These are phyloP conservation scores for Tulasnella sp. DNA, from an alignment of 768 basidiomycete species.

Conservation along the genomic window DNA sequence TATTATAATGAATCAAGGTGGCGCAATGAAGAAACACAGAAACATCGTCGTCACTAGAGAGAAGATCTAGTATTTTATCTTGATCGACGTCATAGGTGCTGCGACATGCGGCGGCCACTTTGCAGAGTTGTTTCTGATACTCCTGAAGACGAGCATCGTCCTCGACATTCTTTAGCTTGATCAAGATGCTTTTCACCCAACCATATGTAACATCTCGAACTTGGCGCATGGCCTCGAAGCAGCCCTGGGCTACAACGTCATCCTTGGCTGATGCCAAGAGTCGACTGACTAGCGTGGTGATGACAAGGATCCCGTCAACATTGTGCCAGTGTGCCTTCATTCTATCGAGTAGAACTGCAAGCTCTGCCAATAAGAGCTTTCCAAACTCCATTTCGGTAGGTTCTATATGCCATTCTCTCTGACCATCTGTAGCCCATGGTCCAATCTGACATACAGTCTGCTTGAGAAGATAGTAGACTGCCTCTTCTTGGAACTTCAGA, in stretches of 20 bases:
- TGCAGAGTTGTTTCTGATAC: no score
- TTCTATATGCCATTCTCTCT: no score
- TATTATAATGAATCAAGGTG: not conserved
- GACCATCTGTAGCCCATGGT: no score
- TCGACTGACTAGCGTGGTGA: not conserved
- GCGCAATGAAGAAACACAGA: conserved; percentile 5
- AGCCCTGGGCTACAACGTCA: not conserved
- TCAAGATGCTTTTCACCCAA: conserved; percentile 25
- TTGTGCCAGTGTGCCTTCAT: conserved; percentile 1
- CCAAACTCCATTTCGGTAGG: no score
- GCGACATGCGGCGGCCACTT: conserved; percentile 1
- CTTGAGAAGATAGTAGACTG: conserved; percentile 32
- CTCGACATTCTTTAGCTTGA: conserved; percentile 26
- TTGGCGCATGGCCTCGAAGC: conserved; percentile 18
- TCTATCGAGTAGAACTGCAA: no score
- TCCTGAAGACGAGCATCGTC: no score
- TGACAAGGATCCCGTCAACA: not conserved
- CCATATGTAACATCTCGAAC: conserved; percentile 32
- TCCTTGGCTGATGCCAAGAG: not conserved
- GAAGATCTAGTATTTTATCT: not conserved
- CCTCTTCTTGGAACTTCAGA: conserved; percentile 30
- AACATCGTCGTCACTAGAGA: not conserved
- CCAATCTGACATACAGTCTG: conserved; percentile 38
- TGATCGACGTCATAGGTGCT: conserved; percentile 10
- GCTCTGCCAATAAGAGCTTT: no score